These are phyloP conservation scores for Coriaria nepalensis DNA, from an alignment of 306 rosid species.

Conservation along the genomic window DNA sequence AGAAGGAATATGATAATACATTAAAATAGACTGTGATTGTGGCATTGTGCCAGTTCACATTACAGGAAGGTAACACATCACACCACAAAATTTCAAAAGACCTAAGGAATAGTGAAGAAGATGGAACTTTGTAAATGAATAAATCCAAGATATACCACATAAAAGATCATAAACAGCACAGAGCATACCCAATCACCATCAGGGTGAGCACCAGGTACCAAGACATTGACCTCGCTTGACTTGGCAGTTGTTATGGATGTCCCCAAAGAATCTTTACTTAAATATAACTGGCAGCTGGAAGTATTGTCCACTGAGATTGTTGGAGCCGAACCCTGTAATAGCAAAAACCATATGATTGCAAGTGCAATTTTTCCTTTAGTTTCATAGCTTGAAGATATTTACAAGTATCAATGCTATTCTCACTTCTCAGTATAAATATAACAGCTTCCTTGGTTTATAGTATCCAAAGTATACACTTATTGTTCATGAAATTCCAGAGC, in stretches of 20 bases:
- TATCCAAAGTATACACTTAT: not conserved
- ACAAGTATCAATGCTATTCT: not conserved
- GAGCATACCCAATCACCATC: slow-evolving; percentile 75
- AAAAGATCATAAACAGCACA: slow-evolving; percentile 4
- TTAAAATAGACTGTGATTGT: too few species aligned
- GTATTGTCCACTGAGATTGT: slow-evolving; percentile 90
- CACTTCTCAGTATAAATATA: slow-evolving; percentile 1
- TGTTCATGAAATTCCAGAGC: not conserved
- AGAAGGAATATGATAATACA: too few species aligned
- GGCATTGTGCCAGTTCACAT: too few species aligned
- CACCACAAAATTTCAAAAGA: too few species aligned
- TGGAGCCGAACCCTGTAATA: slow-evolving; percentile 76
- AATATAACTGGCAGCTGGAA: slow-evolving; percentile 75
- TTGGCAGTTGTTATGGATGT: slow-evolving; percentile 83
- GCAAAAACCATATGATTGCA: slow-evolving; percentile 11
- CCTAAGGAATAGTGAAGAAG: too few species aligned
- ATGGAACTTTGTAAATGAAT: not conserved
- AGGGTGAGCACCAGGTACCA: slow-evolving; percentile 69
- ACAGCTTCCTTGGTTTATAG: not conserved
- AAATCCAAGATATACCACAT: too few species aligned
- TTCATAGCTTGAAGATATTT: not conserved
- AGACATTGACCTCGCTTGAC: slow-evolving; percentile 87
- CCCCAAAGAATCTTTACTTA: slow-evolving; percentile 72
- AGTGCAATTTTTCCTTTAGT: slow-evolving; percentile 5
- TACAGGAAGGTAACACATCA: too few species aligned